These are phyloP conservation scores for Ceratocystis eucalypticola DNA, from an alignment of 2,329 filamentous ascomycete genomes.

Conservation along the genomic window DNA sequence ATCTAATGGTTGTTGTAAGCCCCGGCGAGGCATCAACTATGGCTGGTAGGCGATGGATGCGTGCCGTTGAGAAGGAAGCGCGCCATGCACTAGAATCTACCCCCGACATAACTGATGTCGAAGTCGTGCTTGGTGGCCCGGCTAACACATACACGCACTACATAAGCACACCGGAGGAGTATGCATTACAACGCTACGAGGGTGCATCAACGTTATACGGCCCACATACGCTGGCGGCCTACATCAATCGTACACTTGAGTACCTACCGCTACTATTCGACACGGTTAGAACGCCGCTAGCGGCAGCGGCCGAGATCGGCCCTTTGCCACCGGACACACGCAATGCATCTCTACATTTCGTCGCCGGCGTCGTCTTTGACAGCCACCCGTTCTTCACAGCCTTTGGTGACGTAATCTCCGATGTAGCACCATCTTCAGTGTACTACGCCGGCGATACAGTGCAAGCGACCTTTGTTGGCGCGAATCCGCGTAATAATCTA, in stretches of 20 bases:
- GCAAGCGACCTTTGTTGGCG: constrained; percentile 61
- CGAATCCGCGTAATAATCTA: constrained; percentile 82
- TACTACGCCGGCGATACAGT: constrained; percentile 51
- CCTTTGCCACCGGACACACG: constrained; percentile 66
- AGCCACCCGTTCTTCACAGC: constrained; percentile 47
- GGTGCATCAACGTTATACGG: constrained; percentile 88
- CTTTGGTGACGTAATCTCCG: constrained; percentile 54
- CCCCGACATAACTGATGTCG: constrained; percentile 46
- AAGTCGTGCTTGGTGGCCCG: constrained; percentile 34
- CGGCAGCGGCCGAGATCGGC: constrained; percentile 30
- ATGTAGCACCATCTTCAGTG: constrained; percentile 32
- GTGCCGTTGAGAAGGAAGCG: constrained; percentile 40
- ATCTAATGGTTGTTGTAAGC: constrained; percentile 69
- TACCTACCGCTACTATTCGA: constrained; percentile 29
- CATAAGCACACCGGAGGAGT: constrained; percentile 58
- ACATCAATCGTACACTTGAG: constrained; percentile 75
- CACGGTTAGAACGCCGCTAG: constrained; percentile 24
- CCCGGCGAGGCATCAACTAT: constrained; percentile 87
- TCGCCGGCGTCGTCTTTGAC: constrained; percentile 66
- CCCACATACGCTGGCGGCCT: constrained; percentile 66
- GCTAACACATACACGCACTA: constrained; percentile 60
- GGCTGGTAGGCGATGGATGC: constrained; percentile 77
- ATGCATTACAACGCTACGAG: constrained; percentile 69
- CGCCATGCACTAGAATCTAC: constrained; percentile 23
- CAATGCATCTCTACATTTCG: constrained; percentile 63